These are phyloP conservation scores for Papilionanthe hybrid DNA, from an alignment of 116 monocot genomes.

Conservation along the genomic window DNA sequence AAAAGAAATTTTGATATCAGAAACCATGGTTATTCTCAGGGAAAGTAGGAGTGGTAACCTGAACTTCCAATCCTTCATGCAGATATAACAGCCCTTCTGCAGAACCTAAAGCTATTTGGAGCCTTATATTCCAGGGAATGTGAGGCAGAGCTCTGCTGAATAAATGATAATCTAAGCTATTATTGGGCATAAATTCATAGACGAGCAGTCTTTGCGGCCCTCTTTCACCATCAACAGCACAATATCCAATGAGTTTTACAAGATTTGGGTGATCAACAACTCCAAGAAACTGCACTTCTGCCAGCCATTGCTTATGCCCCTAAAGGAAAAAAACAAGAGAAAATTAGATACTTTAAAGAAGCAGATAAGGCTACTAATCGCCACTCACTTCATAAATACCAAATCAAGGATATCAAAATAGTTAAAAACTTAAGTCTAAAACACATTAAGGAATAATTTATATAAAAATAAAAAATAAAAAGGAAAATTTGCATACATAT, in stretches of 20 bases:
- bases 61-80: slow-evolving; percentile 62
- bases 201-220: slow-evolving; percentile 45
- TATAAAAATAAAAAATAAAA: too few species aligned
- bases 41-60: slow-evolving; percentile 24
- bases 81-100: slow-evolving; percentile 55
- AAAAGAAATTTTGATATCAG: neutral
- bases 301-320: slow-evolving; percentile 75
- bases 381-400: neutral
- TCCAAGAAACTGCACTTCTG: slow-evolving; percentile 76
- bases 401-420: neutral
- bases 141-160: slow-evolving; percentile 34
- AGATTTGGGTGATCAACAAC: slow-evolving; percentile 74
- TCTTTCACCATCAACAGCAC: slow-evolving; percentile 48
- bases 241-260: slow-evolving; percentile 66
- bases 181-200: slow-evolving; percentile 58
- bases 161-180: slow-evolving; percentile 54
- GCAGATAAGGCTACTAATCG: neutral
- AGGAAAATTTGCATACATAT: neutral
- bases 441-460: neutral
- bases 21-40: neutral
- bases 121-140: slow-evolving; percentile 45
- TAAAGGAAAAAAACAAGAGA: slow-evolving; percentile 11
- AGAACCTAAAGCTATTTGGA: slow-evolving; percentile 47
- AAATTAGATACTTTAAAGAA: neutral
- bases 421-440: neutral